Evolutionary conservation across 2,329 filamentous ascomycete genomes (phyloP).

Genomic region (Fusarium avenaceum): DNA sequence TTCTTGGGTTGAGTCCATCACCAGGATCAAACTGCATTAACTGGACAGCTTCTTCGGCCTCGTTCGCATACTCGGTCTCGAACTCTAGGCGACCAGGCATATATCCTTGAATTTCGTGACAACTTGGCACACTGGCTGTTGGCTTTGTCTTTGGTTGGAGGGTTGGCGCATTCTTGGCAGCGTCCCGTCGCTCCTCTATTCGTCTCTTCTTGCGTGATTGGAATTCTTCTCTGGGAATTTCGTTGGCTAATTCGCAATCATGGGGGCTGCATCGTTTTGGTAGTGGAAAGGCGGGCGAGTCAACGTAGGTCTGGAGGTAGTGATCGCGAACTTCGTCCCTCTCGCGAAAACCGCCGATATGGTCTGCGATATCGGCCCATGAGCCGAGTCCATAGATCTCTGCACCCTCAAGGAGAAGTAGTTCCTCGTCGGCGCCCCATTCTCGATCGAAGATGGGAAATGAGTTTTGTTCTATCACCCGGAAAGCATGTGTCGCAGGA

Average conservation of each 20-base stretch:
- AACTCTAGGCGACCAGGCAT: slow-evolving; percentile 99
- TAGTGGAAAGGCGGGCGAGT: slow-evolving; percentile 86
- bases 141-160: slow-evolving; percentile 94
- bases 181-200: slow-evolving; percentile 92
- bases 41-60: slow-evolving; percentile 97
- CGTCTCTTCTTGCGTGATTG: slow-evolving; percentile 91
- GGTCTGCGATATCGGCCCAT: slow-evolving; percentile 97
- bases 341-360: slow-evolving; percentile 93
- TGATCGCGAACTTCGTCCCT: slow-evolving; percentile 98
- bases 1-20: slow-evolving; percentile 87
- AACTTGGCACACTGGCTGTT: slow-evolving; percentile 93
- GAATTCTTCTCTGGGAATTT: slow-evolving; percentile 91
- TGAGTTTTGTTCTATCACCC: slow-evolving; percentile 97
- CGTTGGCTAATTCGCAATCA: slow-evolving; percentile 82
- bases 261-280: slow-evolving; percentile 87
- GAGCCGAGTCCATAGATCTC: slow-evolving; percentile 97
- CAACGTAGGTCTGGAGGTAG: slow-evolving; percentile 88
- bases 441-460: slow-evolving; percentile 95
- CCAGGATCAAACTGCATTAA: slow-evolving; percentile 98
- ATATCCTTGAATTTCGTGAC: slow-evolving; percentile 97
- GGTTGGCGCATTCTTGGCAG: slow-evolving; percentile 84
- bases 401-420: slow-evolving; percentile 91
- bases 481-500: slow-evolving; percentile 86
- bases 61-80: slow-evolving; percentile 97
- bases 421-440: slow-evolving; percentile 97